Percentiles rank a stretch among this genome's conserved stretches.
Evolutionary conservation across 2,329 filamentous ascomycete species (phyloP).

Genomic region (Aphanoascus verrucosus): DNA sequence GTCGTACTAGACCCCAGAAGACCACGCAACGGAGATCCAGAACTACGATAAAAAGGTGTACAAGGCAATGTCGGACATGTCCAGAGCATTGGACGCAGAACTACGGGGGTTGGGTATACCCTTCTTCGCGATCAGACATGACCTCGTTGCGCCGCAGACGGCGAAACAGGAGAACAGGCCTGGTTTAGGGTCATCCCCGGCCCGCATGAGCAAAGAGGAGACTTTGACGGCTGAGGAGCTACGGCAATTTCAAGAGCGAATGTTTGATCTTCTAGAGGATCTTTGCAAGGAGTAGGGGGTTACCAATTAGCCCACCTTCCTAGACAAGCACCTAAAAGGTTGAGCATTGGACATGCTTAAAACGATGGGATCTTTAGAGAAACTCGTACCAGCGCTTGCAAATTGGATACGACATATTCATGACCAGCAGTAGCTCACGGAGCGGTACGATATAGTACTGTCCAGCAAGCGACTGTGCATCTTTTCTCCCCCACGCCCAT

Average conservation of each 20-base stretch:
- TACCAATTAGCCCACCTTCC: background rate
- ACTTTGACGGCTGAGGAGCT: slow-evolving; percentile 35
- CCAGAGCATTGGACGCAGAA: slow-evolving; percentile 45
- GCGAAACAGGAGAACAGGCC: slow-evolving; percentile 2
- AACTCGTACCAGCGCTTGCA: too few relatives aligned
- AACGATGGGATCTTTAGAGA: background rate
- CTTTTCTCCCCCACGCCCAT: too few relatives aligned
- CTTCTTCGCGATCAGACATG: slow-evolving; percentile 46
- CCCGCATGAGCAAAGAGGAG: slow-evolving; percentile 14
- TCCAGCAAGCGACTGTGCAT: too few relatives aligned
- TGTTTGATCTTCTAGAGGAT: slow-evolving; percentile 43
- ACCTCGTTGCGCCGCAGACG: slow-evolving; percentile 27
- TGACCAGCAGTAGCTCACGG: too few relatives aligned
- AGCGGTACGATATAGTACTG: too few relatives aligned
- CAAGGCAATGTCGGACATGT: slow-evolving; percentile 49
- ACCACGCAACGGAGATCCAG: slow-evolving; percentile 45
- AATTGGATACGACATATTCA: too few relatives aligned
- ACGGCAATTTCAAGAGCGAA: slow-evolving; percentile 36
- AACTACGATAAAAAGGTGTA: slow-evolving; percentile 55
- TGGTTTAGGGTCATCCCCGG: background rate
- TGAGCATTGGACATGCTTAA: background rate
- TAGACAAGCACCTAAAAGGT: background rate
- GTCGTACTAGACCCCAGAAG: slow-evolving; percentile 32
- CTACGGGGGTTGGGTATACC: slow-evolving; percentile 49
- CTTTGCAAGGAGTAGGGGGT: slow-evolving; percentile 30